phyloP scores from a whole-genome alignment of 768 basidiomycete genomes.

The Tricholoma sp. region DNA sequence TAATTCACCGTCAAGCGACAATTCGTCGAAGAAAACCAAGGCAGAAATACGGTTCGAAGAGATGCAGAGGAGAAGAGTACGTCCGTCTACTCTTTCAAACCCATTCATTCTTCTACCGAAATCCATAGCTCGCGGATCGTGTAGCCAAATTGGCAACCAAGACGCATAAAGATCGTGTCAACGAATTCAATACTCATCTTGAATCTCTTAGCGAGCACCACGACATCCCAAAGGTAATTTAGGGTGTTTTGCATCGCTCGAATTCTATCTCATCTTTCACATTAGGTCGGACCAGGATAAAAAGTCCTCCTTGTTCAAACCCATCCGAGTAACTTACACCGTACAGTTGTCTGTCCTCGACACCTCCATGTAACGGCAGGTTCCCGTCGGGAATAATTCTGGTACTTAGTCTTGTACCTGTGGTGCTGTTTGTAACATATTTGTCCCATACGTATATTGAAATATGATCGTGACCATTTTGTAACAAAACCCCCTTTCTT shows the following conservation, averaged over 20 bases:
- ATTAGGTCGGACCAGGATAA: conserved; percentile 86
- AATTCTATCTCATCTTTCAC: conserved; percentile 9
- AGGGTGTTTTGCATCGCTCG: conserved; percentile 3
- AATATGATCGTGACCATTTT: conserved; percentile 32
- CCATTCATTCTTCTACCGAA: conserved; percentile 4
- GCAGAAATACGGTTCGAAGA: conserved; percentile 88
- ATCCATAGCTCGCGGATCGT: conserved; percentile 58
- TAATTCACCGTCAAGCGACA: conserved; percentile 52
- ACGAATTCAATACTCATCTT: conserved; percentile 82
- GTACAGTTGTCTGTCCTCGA: neutral
- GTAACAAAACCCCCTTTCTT: conserved; percentile 29
- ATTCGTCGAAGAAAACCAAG: conserved; percentile 66
- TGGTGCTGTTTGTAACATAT: conserved; percentile 42
- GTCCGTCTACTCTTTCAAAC: conserved; percentile 18
- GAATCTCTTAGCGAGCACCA: conserved; percentile 90
- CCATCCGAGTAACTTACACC: neutral
- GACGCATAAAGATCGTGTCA: conserved; percentile 92
- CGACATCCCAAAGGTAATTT: conserved; percentile 82
- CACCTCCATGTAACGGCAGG: neutral
- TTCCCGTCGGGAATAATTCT: neutral
- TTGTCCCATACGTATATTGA: conserved; percentile 42
- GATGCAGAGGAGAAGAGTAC: conserved; percentile 74
- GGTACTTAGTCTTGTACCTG: conserved; percentile 2
- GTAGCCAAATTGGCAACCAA: conserved; percentile 75
- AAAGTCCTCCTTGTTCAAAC: conserved; percentile 16